Evolutionary conservation across 345 rosid genomes (phyloP).

Genomic region (Populus davidiana): DNA sequence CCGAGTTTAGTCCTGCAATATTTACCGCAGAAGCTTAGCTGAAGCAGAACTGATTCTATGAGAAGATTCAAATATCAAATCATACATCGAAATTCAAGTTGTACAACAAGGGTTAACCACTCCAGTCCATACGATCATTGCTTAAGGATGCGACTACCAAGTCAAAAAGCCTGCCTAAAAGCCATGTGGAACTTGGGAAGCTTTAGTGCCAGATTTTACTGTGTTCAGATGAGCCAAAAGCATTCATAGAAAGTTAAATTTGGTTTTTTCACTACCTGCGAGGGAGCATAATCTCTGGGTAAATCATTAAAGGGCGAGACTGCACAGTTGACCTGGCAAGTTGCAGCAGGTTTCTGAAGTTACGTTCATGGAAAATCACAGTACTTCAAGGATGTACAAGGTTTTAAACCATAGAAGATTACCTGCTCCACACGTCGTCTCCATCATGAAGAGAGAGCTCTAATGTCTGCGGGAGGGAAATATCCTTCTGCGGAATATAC

Average conservation of each 20-base stretch:
- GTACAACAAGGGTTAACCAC: too few relatives aligned
- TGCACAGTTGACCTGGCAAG: not conserved
- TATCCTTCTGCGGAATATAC: constrained; percentile 93
- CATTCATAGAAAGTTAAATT: not conserved
- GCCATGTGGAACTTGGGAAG: not conserved
- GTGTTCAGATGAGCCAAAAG: not conserved
- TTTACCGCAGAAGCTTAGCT: not conserved
- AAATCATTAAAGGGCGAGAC: not conserved
- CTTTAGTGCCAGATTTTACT: not conserved
- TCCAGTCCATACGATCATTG: too few relatives aligned
- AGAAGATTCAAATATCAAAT: not conserved
- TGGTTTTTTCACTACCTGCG: not conserved
- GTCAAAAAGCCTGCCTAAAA: too few relatives aligned
- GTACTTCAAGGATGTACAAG: not conserved
- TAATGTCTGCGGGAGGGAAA: constrained; percentile 88
- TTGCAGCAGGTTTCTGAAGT: not conserved
- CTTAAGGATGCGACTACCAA: too few relatives aligned
- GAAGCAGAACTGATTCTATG: not conserved
- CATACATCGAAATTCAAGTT: not conserved
- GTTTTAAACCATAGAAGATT: constrained; percentile 3
- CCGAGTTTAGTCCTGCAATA: constrained; percentile 80
- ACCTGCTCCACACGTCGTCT: constrained; percentile 81
- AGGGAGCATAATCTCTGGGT: not conserved
- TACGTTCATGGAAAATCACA: not conserved
- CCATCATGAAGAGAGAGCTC: constrained; percentile 97